Base-by-base conservation (phyloP, 2,329 filamentous ascomycete genomes). In the Leptographium radiaticola region DNA sequence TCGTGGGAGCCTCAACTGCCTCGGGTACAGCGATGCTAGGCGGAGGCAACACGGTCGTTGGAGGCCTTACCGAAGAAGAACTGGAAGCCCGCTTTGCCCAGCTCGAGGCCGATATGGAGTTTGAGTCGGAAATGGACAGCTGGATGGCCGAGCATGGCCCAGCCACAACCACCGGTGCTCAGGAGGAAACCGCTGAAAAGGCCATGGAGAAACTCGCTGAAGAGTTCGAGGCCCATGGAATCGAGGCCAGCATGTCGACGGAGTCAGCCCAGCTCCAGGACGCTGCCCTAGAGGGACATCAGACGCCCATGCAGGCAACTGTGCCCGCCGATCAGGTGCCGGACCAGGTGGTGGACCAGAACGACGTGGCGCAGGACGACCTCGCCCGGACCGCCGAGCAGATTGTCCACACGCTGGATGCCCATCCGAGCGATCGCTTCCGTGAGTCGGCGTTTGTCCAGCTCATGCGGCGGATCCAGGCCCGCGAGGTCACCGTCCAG, bases 391-490 rank as follows among this genome's bases (percentile, higher is more conserved):
- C 86, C 1, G 88, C 88, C 6, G 81, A 79, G 16, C 74, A 84
- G 55, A 73, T 94, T 5, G 72, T 93, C 6, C 75, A 84, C 53
- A 82, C 80, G 40, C 79, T 94, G 13, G 74, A 79, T 20, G 73
- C 83, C 60, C 83, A 91, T 60, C 76, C 80, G 55, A 83, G 77
- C 53, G 71, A 81, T 48, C 91, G 91, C 63, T 93, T 93, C 66
- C 80, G 82, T 61, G 80, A 89, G 63, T 90, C 86, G 59, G 79
- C 79, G 55, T 94, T 94, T 63, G 69, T 91, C 1, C 74, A 77
- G 5, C 71, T 94, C 47, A 93, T 94, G 87, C 79, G 85, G 33
- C 77, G 80, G 56, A 78, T 93, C 53, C 77, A 84, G 51, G 81
- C 87, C 63, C 74, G 77, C 53, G 83, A 93, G 68, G 80, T 89